Evolutionary conservation across 768 basidiomycete genomes (phyloP), one percentile per base, ranked within the genome.

Genomic region (Psilocybe azurescens): DNA sequence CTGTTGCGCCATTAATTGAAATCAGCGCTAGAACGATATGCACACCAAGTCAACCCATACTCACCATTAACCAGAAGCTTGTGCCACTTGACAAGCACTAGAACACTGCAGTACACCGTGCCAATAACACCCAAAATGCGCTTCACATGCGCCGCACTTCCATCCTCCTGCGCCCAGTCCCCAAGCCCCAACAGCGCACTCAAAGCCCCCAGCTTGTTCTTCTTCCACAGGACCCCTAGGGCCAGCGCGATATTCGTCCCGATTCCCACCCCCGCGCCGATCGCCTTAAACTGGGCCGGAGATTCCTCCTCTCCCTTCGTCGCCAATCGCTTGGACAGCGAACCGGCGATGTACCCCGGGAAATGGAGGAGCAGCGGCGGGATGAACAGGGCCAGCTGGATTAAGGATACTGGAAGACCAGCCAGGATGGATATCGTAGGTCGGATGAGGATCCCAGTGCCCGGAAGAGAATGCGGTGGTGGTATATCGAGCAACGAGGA

Each of bases 261-360:
- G 59, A 74, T 60, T 28, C 83, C 81, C 9, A 84, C 29, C 2
- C 83, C 83, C 2, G 88, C 89, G 28, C 87, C 82, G 8, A 88
- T 77, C 50, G 86, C 78, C 73, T 90, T 89, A 73, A 85, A 90
- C 73, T 91, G 89, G n/a, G 89, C 88, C 53, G 83, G 75, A 32
- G 84, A 82, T 68, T 91, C 90, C 68, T 89, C 81, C 69, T 91
- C 89, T 36, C 83, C 82, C 13, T 76, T 69, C 0, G 69, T 70
- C 9, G 79, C 78, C 29, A 89, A 66, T 51, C 79, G 65, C 48
- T 76, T 78, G 16, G 77, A 74, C n/a, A 85, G 68, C 11, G 63
- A 57, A 24, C 83, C 83, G 18, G 83, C 70, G 47, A 85, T 64
- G 73, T 91, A 91, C 5, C 83, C 82, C 1, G 89, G 89, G 9